Evolutionary conservation across 306 rosid species (phyloP).

Genomic region (Ammopiptanthus mongolicus): DNA sequence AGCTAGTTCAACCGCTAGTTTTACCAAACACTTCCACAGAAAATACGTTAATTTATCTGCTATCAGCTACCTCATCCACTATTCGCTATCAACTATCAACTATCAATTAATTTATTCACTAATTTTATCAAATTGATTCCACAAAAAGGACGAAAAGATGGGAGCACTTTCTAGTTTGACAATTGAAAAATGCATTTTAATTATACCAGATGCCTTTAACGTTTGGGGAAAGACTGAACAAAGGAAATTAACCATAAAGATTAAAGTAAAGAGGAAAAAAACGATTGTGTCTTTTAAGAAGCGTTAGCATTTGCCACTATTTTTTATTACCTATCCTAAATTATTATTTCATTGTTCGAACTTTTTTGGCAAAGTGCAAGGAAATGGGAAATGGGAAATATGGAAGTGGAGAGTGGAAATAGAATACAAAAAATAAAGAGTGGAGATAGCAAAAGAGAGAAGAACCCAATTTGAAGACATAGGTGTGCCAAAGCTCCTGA

Average conservation of each 20-base stretch:
- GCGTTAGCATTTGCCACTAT: not conserved
- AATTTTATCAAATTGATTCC: too few relatives aligned
- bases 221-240: not conserved
- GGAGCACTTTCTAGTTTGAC: not conserved
- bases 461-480: not conserved
- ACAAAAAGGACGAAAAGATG: not conserved
- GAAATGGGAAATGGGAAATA: not conserved
- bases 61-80: too few relatives aligned
- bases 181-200: not conserved
- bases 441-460: not conserved
- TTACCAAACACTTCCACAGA: too few relatives aligned
- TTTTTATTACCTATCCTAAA: not conserved
- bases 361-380: not conserved
- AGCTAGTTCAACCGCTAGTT: too few relatives aligned
- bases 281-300: not conserved
- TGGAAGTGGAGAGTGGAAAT: too few relatives aligned
- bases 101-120: too few relatives aligned
- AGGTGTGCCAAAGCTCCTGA: not conserved
- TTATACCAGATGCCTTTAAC: not conserved
- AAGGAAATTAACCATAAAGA: not conserved
- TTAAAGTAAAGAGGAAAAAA: not conserved
- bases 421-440: not conserved
- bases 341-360: not conserved
- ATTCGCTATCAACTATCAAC: too few relatives aligned
- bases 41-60: too few relatives aligned